These are phyloP conservation scores for Ceratocystis lukuohia DNA, from an alignment of 2,329 filamentous ascomycete species.

Conservation along the genomic window DNA sequence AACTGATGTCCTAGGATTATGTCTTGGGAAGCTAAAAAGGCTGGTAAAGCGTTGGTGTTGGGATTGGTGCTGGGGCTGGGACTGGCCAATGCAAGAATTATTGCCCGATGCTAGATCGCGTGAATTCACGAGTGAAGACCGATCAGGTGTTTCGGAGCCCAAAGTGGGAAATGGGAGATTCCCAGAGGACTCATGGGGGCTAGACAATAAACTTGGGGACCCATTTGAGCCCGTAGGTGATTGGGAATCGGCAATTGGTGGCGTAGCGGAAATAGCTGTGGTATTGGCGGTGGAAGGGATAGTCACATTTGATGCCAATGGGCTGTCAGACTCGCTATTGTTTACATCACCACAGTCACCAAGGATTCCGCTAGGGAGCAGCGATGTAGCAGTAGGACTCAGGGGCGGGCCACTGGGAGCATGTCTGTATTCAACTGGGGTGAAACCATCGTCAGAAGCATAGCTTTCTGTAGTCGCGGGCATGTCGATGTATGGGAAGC, in stretches of 20 bases:
- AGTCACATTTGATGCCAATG: conserved; percentile 26
- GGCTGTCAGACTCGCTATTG: conserved; percentile 44
- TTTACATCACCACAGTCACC: conserved; percentile 33
- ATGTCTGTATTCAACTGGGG: conserved; percentile 49
- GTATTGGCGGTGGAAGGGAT: conserved; percentile 25
- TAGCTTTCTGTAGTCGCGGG: conserved; percentile 22
- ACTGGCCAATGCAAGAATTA: conserved; percentile 31
- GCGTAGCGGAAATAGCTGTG: conserved; percentile 12
- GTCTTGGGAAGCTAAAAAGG: conserved; percentile 43
- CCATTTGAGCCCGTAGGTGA: conserved; percentile 47
- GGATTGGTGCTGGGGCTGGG: conserved; percentile 24
- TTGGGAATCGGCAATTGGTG: conserved; percentile 32
- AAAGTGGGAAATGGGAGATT: conserved; percentile 40
- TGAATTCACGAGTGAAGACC: conserved; percentile 14
- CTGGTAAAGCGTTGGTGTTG: conserved; percentile 31
- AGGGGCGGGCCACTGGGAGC: conserved; percentile 54
- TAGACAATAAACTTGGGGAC: conserved; percentile 45
- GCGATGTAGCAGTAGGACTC: conserved; percentile 60
- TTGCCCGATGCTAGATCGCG: conserved; percentile 24
- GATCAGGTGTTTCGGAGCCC: conserved; percentile 18
- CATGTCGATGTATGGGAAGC: conserved; percentile 43
- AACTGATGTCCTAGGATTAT: conserved; percentile 35
- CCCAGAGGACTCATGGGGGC: conserved; percentile 47
- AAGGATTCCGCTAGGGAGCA: conserved; percentile 55
- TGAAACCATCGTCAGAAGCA: conserved; percentile 31